Evolutionary conservation across 2,329 filamentous ascomycete species (phyloP), one percentile per base, ranked within the genome.

Genomic region (Neopestalotiopsis sp.): DNA sequence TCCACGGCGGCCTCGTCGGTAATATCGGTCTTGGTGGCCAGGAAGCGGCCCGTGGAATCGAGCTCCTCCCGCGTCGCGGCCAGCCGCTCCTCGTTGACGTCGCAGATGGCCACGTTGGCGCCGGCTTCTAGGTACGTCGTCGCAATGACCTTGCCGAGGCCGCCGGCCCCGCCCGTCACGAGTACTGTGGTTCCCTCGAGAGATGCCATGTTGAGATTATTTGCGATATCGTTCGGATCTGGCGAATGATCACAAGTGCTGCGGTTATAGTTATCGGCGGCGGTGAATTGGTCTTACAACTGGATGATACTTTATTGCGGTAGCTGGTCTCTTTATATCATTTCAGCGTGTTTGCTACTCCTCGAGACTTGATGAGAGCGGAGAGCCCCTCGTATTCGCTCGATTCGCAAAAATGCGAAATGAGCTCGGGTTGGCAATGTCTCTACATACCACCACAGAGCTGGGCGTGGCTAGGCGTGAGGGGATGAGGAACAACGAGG

Each of bases 81-180:
- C 49, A 79, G 71, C 6, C 77, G 74, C n/a, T 71, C 69, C 6
- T 70, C 61, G 71, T 78, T 74, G 66, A 79, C 71, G 66, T 80
- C 77, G 73, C 76, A 77, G 59, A 79, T 71, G 67, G 72, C 74
- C 7, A 79, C 77, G 59, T 78, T 77, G 69, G 76, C 76, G 24
- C 77, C 77, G 5, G 74, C 75, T 2, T 69, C 68, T 53, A 79
- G 74, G 69, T 77, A 79, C 49, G 74, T 68, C 2, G 72, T 63
- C 9, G 76, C 76, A 61, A 77, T 78, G 59, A 71, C 76, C 67
- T 76, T 77, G 67, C 79, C 78, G 32, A 79, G 75, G 32, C 78
- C 78, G 42, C 77, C 74, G 7, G 72, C 77, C n/a, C 73, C 77
- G 61, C 78, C 77, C 20, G 78, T 79, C 7, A 78, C 70, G 61